A percentile compares a stretch with the other conserved stretches of the same genome.
Evolutionary conservation across 2,329 filamentous ascomycete genomes (phyloP).

Genomic region (Alternaria gansuensis): DNA sequence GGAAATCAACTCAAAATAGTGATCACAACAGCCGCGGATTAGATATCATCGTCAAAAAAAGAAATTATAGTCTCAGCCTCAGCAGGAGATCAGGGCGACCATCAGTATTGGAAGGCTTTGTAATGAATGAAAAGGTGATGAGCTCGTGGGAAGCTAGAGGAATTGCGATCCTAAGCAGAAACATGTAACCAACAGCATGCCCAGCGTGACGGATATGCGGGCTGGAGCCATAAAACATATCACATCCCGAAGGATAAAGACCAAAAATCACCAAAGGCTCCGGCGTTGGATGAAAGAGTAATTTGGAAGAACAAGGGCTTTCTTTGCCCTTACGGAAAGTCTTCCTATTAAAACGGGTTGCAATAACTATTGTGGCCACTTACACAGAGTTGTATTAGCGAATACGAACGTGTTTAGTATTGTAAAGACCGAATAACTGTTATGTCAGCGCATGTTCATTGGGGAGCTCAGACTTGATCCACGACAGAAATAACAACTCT

Average conservation of each 20-base stretch:
- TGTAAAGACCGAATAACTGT: no score
- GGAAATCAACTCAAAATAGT: not conserved
- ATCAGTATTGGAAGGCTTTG: constrained; percentile 5
- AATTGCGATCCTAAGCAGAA: no score
- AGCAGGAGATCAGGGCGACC: not conserved
- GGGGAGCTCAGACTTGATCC: no score
- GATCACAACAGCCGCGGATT: not conserved
- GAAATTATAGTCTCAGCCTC: constrained; percentile 4
- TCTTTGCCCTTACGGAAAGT: not conserved
- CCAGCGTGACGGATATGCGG: not conserved
- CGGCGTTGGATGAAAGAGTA: not conserved
- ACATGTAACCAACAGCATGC: not conserved
- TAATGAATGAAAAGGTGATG: not conserved
- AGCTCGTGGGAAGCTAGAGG: not conserved
- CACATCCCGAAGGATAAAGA: not conserved
- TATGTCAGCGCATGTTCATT: no score
- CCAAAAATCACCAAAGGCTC: not conserved
- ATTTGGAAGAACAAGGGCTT: not conserved
- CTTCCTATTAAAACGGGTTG: not conserved
- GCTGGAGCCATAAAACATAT: not conserved
- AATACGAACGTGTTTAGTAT: not conserved
- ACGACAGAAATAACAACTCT: no score
- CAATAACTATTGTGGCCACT: not conserved
- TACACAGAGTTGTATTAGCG: not conserved
- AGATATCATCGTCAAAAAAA: constrained; percentile 4